phyloP scores from a whole-genome alignment of 306 rosid genomes.

The Cercis canadensis region DNA sequence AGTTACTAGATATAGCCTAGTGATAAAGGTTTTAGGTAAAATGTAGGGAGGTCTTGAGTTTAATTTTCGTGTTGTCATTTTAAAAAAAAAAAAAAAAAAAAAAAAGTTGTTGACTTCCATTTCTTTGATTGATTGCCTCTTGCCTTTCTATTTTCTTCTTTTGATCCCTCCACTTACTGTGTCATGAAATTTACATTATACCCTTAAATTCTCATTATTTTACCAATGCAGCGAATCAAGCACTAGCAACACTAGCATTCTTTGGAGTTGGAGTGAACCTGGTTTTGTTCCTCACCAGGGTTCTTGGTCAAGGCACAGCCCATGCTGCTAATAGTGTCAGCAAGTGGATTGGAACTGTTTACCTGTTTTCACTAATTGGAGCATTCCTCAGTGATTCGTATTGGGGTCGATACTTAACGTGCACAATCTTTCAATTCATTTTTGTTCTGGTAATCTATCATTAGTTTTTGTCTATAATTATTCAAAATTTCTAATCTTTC shows the following conservation, averaged over 20 bases:
- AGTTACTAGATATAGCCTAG: no score
- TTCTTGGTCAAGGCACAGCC: conserved; percentile 54
- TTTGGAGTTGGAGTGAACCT: conserved; percentile 72
- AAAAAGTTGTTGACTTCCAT: neutral
- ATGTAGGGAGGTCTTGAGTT: neutral
- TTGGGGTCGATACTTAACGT: conserved; percentile 63
- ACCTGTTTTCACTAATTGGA: conserved; percentile 58
- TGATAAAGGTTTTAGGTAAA: neutral
- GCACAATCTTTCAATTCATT: conserved; percentile 53
- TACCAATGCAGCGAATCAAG: conserved; percentile 56
- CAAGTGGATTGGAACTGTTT: conserved; percentile 68
- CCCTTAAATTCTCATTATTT: neutral
- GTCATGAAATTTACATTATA: neutral
- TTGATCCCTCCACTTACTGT: neutral
- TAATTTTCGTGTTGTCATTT: no score
- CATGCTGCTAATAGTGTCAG: conserved; percentile 61
- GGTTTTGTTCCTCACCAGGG: conserved; percentile 63
- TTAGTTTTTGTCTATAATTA: neutral
- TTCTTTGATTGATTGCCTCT: neutral
- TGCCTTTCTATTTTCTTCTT: neutral
- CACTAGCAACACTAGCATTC: conserved; percentile 66
- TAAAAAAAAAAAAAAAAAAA: no score
- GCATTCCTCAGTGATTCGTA: conserved; percentile 72
- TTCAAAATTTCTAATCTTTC: neutral
- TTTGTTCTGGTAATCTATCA: conserved; percentile 39